Base-by-base conservation (phyloP, 441 rosid species). In the Pelargonium myrrhifolium region DNA sequence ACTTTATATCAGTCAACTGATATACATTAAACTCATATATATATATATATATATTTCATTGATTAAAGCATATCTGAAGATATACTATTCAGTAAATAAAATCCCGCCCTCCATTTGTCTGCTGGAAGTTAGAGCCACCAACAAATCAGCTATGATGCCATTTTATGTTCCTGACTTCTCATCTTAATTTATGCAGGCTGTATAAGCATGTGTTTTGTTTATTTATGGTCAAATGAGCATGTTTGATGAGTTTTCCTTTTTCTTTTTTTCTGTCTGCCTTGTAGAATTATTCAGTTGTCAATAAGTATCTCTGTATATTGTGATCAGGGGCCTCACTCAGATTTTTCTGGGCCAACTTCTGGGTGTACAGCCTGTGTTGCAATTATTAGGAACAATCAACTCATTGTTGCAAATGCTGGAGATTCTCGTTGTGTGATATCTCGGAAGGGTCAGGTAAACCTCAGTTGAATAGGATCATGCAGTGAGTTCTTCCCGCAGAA, bases 361-460 rank as follows among this genome's bases (percentile, higher is more conserved):
- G 98, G 98, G 68, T 68, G 93, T 77, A 92, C 98, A 17, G 96
- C 98, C 35, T 92, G 98, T 59, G 95, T 89, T 66, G 95, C 95
- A 55, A 74, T 89, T 59, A 82, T 92, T 49, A 66, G 77, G 72
- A 77, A 88, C 67, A 86, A 78, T 72, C 92, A 85, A 68, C 86
- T 92, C 42, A 37, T 83, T 72, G 93, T 88, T 65, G 95, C 96
- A 64, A 92, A 92, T 84, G 98, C 94, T 45, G 98, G 96, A 51
- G 98, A 92, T 79, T 92, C 98, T 68, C 93, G 98, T 51, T 89
- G 96, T 47, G 92, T 92, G 67, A 76, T 92, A 77, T 89, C 90
- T 42, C 78, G 93, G 78, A 89, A 86, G 77, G 93, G 96, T 62
- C 95, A 86, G 96, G 98, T 93, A 89, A 60, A 20, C 24, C 10